These are phyloP conservation scores for Glaciozyma martinii DNA, from an alignment of 768 basidiomycete species.

Conservation along the genomic window DNA sequence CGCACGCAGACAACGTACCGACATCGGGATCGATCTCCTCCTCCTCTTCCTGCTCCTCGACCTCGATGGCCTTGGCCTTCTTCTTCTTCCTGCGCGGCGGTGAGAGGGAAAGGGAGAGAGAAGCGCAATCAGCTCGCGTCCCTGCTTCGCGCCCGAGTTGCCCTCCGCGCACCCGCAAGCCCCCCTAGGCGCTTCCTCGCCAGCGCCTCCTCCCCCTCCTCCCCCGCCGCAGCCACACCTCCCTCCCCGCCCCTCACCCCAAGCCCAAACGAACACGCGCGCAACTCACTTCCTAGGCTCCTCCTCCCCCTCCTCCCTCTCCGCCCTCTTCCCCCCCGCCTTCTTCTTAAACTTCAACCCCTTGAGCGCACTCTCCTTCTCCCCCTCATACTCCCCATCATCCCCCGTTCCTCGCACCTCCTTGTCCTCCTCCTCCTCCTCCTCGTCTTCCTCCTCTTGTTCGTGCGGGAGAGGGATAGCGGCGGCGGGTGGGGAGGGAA, in stretches of 20 bases:
- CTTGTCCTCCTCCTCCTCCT: neutral
- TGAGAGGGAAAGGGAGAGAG: too few relatives aligned
- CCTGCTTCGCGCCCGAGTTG: neutral
- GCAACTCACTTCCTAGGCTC: slow-evolving; percentile 34
- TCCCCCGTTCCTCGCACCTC: too few relatives aligned
- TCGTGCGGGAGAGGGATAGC: slow-evolving; percentile 22
- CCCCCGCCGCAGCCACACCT: neutral
- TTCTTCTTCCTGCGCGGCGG: slow-evolving; percentile 38
- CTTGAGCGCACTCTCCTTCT: slow-evolving; percentile 41
- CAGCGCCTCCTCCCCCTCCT: slow-evolving; percentile 27
- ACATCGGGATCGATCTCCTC: slow-evolving; percentile 52
- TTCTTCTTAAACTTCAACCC: slow-evolving; percentile 45
- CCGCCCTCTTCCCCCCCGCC: slow-evolving; percentile 8
- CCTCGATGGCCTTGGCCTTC: slow-evolving; percentile 30
- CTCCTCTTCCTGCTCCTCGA: slow-evolving; percentile 32
- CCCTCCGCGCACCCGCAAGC: slow-evolving; percentile 34
- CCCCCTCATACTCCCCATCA: neutral
- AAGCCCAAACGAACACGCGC: slow-evolving; percentile 23
- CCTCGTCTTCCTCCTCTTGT: neutral
- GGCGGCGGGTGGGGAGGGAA: slow-evolving; percentile 7
- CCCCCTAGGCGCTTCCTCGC: neutral
- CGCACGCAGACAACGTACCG: slow-evolving; percentile 45
- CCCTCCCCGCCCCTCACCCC: neutral
- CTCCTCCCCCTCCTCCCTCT: neutral
- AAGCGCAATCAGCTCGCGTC: slow-evolving; percentile 15